These are phyloP conservation scores for Fusarium nematophilum DNA, from an alignment of 2,329 filamentous ascomycete genomes.

Conservation along the genomic window DNA sequence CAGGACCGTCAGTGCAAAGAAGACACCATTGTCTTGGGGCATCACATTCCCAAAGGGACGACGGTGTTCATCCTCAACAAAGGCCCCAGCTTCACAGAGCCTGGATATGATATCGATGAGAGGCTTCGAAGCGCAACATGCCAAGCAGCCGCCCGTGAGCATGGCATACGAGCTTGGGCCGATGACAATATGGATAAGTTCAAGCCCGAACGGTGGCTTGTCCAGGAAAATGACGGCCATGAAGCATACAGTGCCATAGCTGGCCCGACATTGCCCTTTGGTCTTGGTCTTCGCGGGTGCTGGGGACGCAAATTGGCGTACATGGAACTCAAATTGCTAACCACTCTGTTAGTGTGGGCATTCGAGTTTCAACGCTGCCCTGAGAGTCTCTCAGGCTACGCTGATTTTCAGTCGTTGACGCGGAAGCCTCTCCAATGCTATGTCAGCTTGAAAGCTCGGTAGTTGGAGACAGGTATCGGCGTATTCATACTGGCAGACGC, in stretches of 20 bases:
- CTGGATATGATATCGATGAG: not conserved
- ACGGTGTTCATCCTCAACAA: not conserved
- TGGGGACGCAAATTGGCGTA: conserved; percentile 46
- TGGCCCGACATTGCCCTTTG: conserved; percentile 49
- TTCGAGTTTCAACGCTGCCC: conserved; percentile 20
- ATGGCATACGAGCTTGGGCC: not conserved
- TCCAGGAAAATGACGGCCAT: not conserved
- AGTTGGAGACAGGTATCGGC: too few relatives aligned
- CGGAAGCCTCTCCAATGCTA: not conserved
- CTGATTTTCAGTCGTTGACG: not conserved
- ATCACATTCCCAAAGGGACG: not conserved
- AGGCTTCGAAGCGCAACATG: not conserved
- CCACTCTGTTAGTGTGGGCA: conserved; percentile 41
- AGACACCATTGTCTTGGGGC: not conserved
- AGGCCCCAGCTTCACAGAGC: not conserved
- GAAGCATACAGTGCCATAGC: conserved; percentile 42
- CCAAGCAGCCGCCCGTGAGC: not conserved
- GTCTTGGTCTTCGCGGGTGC: conserved; percentile 48
- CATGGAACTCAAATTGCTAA: conserved; percentile 38
- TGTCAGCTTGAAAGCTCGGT: not conserved
- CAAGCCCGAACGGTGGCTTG: not conserved
- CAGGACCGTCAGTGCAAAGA: not conserved
- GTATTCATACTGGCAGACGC: too few relatives aligned
- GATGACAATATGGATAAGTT: not conserved
- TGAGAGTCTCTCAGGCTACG: not conserved